Evolutionary conservation across 208 protist species (phyloP).

Genomic region (Acanthamoeba castellanii): DNA sequence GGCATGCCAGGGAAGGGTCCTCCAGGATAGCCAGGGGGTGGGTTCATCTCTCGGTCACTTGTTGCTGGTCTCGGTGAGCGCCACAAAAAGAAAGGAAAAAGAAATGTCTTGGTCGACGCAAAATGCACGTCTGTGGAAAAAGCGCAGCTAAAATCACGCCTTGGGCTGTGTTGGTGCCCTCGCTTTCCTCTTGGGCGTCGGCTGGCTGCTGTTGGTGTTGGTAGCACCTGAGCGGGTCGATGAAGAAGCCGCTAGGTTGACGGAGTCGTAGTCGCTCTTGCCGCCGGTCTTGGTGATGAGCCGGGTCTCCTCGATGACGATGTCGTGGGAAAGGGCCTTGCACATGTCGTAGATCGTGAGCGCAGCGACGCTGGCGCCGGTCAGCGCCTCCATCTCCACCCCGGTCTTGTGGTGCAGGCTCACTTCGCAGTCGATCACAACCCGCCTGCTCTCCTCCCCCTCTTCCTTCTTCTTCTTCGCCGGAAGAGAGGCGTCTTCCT

Average conservation of each 20-base stretch:
- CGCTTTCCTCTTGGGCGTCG: background rate
- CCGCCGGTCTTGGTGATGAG: slow-evolving; percentile 88
- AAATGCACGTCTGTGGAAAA: background rate
- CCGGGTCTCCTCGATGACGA: slow-evolving; percentile 82
- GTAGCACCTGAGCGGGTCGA: background rate
- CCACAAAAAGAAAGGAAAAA: background rate
- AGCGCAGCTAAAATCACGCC: background rate
- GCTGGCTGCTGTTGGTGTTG: background rate
- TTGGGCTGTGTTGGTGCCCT: too few relatives aligned
- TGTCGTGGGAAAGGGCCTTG: slow-evolving; percentile 87
- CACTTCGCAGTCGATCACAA: slow-evolving; percentile 80
- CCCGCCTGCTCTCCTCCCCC: background rate
- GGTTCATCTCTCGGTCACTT: background rate
- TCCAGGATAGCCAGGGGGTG: slow-evolving; percentile 9
- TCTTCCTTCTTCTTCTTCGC: background rate
- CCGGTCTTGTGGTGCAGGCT: slow-evolving; percentile 87
- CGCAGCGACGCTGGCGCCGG: slow-evolving; percentile 92
- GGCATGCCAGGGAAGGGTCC: background rate
- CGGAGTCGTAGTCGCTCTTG: slow-evolving; percentile 85
- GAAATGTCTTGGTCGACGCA: background rate
- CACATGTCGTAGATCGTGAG: slow-evolving; percentile 93
- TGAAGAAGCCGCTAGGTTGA: background rate
- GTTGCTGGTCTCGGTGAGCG: background rate
- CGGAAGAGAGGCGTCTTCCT: background rate
- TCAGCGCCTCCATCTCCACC: slow-evolving; percentile 98